Conservation (phyloP, 2,329 filamentous ascomycete genomes). For the Xylariaceae sp. region DNA sequence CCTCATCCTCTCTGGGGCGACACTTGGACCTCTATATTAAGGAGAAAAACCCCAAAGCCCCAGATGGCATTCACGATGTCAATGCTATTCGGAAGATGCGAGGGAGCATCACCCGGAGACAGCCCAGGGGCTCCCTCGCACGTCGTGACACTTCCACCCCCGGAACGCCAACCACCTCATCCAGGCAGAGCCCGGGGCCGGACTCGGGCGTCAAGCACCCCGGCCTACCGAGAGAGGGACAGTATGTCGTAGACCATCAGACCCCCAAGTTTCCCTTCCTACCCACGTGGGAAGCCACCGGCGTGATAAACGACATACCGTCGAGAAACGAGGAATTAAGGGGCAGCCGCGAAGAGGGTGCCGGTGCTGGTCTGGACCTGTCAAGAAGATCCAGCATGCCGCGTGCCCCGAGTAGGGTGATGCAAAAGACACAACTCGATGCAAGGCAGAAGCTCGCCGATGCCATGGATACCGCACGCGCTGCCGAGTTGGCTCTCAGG, state of each 20-base stretch:
- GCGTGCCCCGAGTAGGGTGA: constrained; percentile 50
- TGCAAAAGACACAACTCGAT: constrained; percentile 65
- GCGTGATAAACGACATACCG: constrained; percentile 76
- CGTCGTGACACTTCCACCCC: constrained; percentile 66
- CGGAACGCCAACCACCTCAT: constrained; percentile 49
- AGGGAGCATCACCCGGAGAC: constrained; percentile 82
- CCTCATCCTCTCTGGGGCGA: constrained; percentile 88
- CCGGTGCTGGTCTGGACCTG: constrained; percentile 35
- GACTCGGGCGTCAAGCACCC: constrained; percentile 44
- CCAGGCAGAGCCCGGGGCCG: constrained; percentile 45
- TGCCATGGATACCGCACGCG: constrained; percentile 76
- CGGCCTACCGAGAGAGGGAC: constrained; percentile 45
- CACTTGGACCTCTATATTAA: constrained; percentile 95
- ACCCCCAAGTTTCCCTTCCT: constrained; percentile 59
- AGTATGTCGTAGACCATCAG: constrained; percentile 49
- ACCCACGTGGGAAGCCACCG: constrained; percentile 74
- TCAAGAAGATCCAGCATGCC: constrained; percentile 41
- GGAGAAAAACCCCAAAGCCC: constrained; percentile 84
- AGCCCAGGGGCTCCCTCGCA: constrained; percentile 68
- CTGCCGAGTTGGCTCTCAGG: constrained; percentile 80
- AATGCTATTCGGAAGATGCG: constrained; percentile 84
- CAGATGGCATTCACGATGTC: constrained; percentile 88
- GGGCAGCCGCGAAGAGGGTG: constrained; percentile 39
- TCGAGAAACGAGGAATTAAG: constrained; percentile 49
- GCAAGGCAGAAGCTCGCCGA: constrained; percentile 66